Base-by-base conservation (phyloP, 352 stramenopile genomes). In the Phytophthora megakarya region DNA sequence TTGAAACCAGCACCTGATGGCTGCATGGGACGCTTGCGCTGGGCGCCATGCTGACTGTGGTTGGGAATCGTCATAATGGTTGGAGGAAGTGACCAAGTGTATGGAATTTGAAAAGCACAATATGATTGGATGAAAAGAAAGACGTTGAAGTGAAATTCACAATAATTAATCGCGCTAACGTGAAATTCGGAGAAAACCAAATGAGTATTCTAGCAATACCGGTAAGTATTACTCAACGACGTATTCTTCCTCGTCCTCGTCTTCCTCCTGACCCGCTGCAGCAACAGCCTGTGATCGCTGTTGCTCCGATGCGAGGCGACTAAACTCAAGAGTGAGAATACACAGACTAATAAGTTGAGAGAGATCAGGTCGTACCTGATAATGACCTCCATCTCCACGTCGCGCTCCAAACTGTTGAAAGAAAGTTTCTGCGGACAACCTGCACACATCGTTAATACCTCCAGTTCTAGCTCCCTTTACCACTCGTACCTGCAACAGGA, bases 361-460 rank as follows among this genome's bases (percentile, higher is more conserved):
- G 13, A 19, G 23, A 40, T 5, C 30, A 47, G 16, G 5, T 37
- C 35, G 38, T 63, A 91, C 82, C 64, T 73, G 44, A 92, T 80
- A 40, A 92, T 78, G 19, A 95, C 81, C 54, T 95, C 87, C 84
- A 95, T 95, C 68, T 94, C 85, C 39, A 95, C 84, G 40, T 95
- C 82, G 40, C 85, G 87, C 65, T 95, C 87, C 35, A 95, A 75
- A 15, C 64, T 80, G 18, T 70, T 66, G 43, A 89, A 70, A 16
- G 65, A 52, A 30, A 95, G 52, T 40, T 81, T 78, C 21, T 93
- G 75, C 5, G 78, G 85, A 42, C 87, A 95, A 12, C 87, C 87
- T 95, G 54, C 3, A 55, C 5, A 46, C 5, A 23, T 46, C 26
- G 22, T 67, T 30, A 67, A 16, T 5, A 49, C 5, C 16, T 39